Conservation (phyloP, 495 filamentous ascomycete species). For the Rusavskia elegans region DNA sequence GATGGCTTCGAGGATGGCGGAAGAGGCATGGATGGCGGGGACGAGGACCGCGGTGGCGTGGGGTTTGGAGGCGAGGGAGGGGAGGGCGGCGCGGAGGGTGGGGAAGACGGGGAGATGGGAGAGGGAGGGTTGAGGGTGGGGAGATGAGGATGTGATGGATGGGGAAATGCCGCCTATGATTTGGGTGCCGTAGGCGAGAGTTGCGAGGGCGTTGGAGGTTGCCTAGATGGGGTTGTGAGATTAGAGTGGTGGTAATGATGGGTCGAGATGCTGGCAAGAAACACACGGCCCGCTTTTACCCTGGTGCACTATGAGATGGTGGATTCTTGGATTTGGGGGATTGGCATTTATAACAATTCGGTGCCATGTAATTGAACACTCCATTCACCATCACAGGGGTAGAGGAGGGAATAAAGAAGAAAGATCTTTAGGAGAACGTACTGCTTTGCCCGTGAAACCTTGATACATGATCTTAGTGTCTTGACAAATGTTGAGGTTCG, state of each 20-base stretch:
- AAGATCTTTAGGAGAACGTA: no score
- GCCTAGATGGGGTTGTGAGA: constrained; percentile 26
- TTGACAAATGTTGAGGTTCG: constrained; percentile 59
- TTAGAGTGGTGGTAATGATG: no score
- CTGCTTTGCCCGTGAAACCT: constrained; percentile 57
- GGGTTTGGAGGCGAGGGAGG: constrained; percentile 31
- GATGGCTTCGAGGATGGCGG: constrained; percentile 77
- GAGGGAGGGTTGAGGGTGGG: constrained; percentile 50
- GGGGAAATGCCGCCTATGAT: constrained; percentile 81
- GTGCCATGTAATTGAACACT: no score
- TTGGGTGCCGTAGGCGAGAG: constrained; percentile 70
- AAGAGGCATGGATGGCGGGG: constrained; percentile 57
- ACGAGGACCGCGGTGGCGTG: constrained; percentile 82
- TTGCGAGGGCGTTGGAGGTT: constrained; percentile 70
- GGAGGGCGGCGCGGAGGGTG: constrained; percentile 44
- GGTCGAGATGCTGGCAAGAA: no score
- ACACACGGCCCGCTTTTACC: no score
- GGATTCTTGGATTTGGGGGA: no score
- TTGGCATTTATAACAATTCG: no score
- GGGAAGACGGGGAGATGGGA: constrained; percentile 66
- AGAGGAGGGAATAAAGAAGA: no score
- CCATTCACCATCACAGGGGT: no score
- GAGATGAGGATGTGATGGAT: constrained; percentile 14
- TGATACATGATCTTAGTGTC: constrained; percentile 77
- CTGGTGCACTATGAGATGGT: no score